These are phyloP conservation scores for Monosporascus sp. DNA, from an alignment of 2,329 filamentous ascomycete species.

Conservation along the genomic window DNA sequence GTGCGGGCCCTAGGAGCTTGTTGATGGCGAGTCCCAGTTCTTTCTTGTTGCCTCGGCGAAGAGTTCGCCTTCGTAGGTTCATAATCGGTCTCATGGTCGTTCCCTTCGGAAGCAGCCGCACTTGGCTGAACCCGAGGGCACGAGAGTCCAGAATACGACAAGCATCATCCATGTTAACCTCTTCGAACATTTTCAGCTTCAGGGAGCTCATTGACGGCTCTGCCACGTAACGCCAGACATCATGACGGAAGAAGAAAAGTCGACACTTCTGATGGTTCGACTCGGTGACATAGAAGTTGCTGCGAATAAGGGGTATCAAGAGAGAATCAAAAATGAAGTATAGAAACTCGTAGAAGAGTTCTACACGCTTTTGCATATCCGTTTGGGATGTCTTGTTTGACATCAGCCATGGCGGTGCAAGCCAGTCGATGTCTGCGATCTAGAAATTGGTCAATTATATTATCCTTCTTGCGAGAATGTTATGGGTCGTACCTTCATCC, in stretches of 20 bases:
- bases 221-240: constrained; percentile 75
- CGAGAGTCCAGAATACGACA: constrained; percentile 54
- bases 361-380: constrained; percentile 68
- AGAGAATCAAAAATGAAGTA: constrained; percentile 94
- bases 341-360: constrained; percentile 78
- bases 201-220: constrained; percentile 66
- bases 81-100: constrained; percentile 75
- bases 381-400: constrained; percentile 58
- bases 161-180: constrained; percentile 56
- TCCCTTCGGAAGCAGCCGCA: constrained; percentile 79
- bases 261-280: constrained; percentile 73
- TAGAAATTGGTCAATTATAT: constrained; percentile 29
- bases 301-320: constrained; percentile 77
- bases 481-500: constrained; percentile 58
- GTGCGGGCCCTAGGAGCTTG: constrained; percentile 62
- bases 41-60: constrained; percentile 37
- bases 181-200: constrained; percentile 71
- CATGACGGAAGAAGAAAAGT: constrained; percentile 91
- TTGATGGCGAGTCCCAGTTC: constrained; percentile 37
- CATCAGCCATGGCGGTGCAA: constrained; percentile 48
- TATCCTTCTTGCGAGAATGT: neutral
- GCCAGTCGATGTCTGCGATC: constrained; percentile 68
- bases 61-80: constrained; percentile 67
- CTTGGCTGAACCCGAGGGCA: constrained; percentile 67
- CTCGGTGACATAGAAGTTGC: constrained; percentile 93